Evolutionary conservation across 352 stramenopile species (phyloP), one percentile per base, ranked within the genome.

Genomic region (Phytophthora chlamydospora): DNA sequence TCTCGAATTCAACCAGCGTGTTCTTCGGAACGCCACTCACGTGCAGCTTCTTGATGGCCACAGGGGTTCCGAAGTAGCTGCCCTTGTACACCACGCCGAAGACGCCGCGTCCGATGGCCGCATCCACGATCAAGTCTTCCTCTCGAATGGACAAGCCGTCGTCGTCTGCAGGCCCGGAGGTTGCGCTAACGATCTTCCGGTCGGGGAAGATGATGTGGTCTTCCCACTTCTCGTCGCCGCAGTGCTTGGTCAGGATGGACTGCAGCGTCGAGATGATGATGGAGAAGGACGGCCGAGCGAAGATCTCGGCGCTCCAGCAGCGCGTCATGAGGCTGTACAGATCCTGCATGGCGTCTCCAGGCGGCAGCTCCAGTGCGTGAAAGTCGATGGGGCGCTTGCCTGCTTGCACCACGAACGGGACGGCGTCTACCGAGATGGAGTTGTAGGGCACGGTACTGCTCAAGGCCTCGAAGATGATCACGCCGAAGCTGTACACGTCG

Each of bases 401-500:
- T 6, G 76, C 75, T 35, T 92, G 80, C 8, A 92, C 83, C 16
- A 94, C 80, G 32, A 93, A 91, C 16, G 83, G 85, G 49, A 95
- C 84, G 29, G 86, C 86, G 50, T 95, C 86, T 31, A 90, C 75
- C 7, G 85, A 86, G 66, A 95, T 90, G 40, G 70, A 89, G 47
- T 85, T 75, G 61, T 92, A 93, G 33, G 86, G 85, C 17, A 90
- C 76, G 14, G 71, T 70, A 32, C 73, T 75, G 31, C 74, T 91
- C 8, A 93, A 49, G 1, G 75, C 76, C 52, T 95, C 85, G 42
- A 91, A 95, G 10, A 93, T 39, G 50, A 95, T 88, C 45, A 95
- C 71, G n/a, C 83, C 85, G 41, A 92, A 95, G 75, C 80, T 91
- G 75, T 89, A 95, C n/a, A 95, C 86, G 51, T 97, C 90, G 8